Percentiles rank a stretch among this genome's conserved stretches.
These are phyloP conservation scores for Cyanodermella asteris DNA, from an alignment of 2,329 filamentous ascomycete genomes.

Conservation along the genomic window DNA sequence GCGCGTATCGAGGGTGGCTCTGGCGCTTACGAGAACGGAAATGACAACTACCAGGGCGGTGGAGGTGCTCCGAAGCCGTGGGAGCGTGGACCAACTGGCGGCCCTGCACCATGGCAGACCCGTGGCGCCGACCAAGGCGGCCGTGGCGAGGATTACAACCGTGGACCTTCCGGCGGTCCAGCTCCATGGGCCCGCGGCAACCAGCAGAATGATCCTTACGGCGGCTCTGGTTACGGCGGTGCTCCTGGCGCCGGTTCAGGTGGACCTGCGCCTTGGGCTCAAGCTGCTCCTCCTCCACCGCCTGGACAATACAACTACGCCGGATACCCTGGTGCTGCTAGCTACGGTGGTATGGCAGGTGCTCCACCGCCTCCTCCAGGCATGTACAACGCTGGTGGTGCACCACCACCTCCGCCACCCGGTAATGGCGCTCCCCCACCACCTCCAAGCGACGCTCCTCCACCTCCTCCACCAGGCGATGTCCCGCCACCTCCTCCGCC, in stretches of 20 bases:
- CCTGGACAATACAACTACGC: slow-evolving; percentile 33
- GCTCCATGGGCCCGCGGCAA: slow-evolving; percentile 15
- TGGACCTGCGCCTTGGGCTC: slow-evolving; percentile 38
- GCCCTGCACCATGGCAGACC: slow-evolving; percentile 56
- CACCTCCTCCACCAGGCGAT: slow-evolving; percentile 37
- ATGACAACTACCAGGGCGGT: slow-evolving; percentile 16
- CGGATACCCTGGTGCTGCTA: slow-evolving; percentile 24
- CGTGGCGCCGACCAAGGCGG: slow-evolving; percentile 31
- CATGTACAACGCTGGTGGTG: slow-evolving; percentile 13
- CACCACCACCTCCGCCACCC: slow-evolving; percentile 25
- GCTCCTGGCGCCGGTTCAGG: slow-evolving; percentile 21
- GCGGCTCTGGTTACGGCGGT: slow-evolving; percentile 20
- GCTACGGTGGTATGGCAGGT: slow-evolving; percentile 19
- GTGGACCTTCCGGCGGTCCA: slow-evolving; percentile 16
- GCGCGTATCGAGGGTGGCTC: slow-evolving; percentile 76
- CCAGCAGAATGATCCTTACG: slow-evolving; percentile 19
- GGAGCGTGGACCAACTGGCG: slow-evolving; percentile 69
- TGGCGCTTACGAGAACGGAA: slow-evolving; percentile 34
- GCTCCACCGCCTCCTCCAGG: slow-evolving; percentile 34
- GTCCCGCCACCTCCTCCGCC: slow-evolving; percentile 27
- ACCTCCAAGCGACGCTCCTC: slow-evolving; percentile 33
- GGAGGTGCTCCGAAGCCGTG: slow-evolving; percentile 52
- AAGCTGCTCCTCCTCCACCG: slow-evolving; percentile 24
- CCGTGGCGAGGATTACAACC: slow-evolving; percentile 25
- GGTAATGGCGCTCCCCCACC: slow-evolving; percentile 44